Evolutionary conservation across 1,284 basidiomycete species (phyloP), one percentile per base, ranked within the genome.

Genomic region (Dichomitus squalens): DNA sequence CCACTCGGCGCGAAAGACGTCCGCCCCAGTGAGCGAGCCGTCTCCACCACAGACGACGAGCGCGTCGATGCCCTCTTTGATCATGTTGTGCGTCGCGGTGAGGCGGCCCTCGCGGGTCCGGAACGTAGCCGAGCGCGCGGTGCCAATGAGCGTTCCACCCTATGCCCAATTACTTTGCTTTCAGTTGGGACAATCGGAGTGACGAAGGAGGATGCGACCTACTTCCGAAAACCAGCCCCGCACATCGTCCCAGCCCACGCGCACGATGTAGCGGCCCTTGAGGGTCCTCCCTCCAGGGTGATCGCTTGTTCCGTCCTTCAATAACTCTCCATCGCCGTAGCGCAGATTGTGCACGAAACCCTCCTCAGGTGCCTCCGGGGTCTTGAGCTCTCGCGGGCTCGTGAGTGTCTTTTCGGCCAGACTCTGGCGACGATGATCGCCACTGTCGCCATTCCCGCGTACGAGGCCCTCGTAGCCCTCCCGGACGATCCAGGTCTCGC

Each of bases 181-280:
- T 57, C 31, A 60, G 49, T 55, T 35, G 50, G 43, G 21, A 55
- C 29, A 39, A 31, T 39, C 57, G 38, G 20, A 29, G 11, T 16
- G 51, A 23, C 14, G 8, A 38, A 34, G 46, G 20, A 25, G 35
- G 25, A 20, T 27, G 53, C 27, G n/a, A n/a, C 81, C 61, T 61
- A 88, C 92, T 81, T 96, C 86, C 41, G 90, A 86, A 69, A 96
- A 90, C 94, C 96, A 99, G 5, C 94, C 93, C 33, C 94, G 81
- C 23, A 98, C 96, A 75, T 99, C 97, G 70, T 99, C 97, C 92
- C 96, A 99, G 4, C 96, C 97, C 3, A 98, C 96, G 59, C 94
- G 83, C 44, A 99, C 90, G 69, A 99, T 98, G 76, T 98, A 96
- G 49, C 91, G 82, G 1, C 95, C 95, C 68, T 91, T 94, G 64